A percentile compares a stretch with the other conserved stretches of the same genome.
These are phyloP conservation scores for Populus hybrid DNA, from an alignment of 441 rosid species.

Conservation along the genomic window DNA sequence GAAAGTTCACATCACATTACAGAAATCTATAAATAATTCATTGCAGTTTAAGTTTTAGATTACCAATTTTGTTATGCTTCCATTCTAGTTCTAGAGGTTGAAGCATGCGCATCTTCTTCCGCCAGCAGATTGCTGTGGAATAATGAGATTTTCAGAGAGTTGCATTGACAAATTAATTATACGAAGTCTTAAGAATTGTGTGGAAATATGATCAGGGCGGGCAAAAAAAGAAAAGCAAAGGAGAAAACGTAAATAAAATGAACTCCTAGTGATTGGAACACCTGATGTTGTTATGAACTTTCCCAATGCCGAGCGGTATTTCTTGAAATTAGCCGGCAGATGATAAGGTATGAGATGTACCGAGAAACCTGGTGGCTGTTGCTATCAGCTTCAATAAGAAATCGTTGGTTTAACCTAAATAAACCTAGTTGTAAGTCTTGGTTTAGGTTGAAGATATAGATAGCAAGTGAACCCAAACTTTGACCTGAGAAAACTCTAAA, in stretches of 20 bases:
- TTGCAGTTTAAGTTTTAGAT: neutral
- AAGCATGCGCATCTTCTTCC: neutral
- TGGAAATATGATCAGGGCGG: neutral
- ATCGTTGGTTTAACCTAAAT: too few species aligned
- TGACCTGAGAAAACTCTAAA: too few species aligned
- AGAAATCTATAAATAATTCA: neutral
- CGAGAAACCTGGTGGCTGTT: too few species aligned
- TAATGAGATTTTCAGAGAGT: neutral
- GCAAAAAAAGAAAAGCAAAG: neutral
- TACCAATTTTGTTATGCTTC: neutral
- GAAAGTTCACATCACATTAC: neutral
- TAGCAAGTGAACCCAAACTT: too few species aligned
- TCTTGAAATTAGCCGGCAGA: too few species aligned
- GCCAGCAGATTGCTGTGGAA: neutral
- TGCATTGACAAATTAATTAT: neutral
- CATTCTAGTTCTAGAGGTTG: neutral
- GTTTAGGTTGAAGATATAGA: too few species aligned
- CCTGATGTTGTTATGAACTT: neutral
- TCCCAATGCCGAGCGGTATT: too few species aligned
- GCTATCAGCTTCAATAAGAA: too few species aligned
- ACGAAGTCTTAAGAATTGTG: neutral
- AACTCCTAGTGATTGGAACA: neutral
- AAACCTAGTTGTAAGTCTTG: too few species aligned
- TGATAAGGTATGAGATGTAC: too few species aligned
- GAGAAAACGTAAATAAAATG: neutral